phyloP scores from a whole-genome alignment of 345 rosid genomes.

The Sonneratia alba region DNA sequence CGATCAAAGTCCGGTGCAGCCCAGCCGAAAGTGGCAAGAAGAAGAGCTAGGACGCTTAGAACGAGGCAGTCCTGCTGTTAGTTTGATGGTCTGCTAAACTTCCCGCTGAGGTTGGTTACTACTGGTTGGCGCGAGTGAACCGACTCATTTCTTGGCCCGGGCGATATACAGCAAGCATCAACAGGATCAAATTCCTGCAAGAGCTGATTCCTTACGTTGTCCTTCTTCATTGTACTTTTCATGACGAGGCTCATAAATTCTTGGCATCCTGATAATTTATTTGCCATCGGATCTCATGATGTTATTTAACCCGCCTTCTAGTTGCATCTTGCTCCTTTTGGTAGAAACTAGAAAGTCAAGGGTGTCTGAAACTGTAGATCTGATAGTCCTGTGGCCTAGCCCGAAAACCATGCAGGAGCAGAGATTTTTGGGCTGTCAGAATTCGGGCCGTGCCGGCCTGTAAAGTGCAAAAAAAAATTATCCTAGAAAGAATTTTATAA shows the following conservation, averaged over 20 bases:
- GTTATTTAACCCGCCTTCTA: too few species aligned
- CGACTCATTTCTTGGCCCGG: not conserved
- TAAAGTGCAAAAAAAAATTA: too few species aligned
- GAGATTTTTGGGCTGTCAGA: too few species aligned
- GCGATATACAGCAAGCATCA: too few species aligned
- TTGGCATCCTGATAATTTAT: not conserved
- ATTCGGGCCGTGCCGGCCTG: too few species aligned
- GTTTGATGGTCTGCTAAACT: not conserved
- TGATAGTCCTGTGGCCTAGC: too few species aligned
- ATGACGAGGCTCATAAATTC: constrained; percentile 2
- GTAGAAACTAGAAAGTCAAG: too few species aligned
- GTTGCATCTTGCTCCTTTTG: too few species aligned
- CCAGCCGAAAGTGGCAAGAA: constrained; percentile 58
- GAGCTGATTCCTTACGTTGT: not conserved
- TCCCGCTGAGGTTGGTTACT: not conserved
- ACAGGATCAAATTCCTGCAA: not conserved
- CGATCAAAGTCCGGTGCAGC: constrained; percentile 57
- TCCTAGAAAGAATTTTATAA: too few species aligned
- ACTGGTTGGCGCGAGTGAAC: not conserved
- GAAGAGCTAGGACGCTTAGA: constrained; percentile 36
- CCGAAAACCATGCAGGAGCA: too few species aligned
- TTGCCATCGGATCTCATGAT: too few species aligned
- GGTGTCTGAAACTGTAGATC: too few species aligned
- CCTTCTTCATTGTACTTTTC: not conserved
- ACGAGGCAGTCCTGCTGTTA: not conserved